These are phyloP conservation scores for Drechslerella dactyloides DNA, from an alignment of 2,329 filamentous ascomycete genomes.

Conservation along the genomic window DNA sequence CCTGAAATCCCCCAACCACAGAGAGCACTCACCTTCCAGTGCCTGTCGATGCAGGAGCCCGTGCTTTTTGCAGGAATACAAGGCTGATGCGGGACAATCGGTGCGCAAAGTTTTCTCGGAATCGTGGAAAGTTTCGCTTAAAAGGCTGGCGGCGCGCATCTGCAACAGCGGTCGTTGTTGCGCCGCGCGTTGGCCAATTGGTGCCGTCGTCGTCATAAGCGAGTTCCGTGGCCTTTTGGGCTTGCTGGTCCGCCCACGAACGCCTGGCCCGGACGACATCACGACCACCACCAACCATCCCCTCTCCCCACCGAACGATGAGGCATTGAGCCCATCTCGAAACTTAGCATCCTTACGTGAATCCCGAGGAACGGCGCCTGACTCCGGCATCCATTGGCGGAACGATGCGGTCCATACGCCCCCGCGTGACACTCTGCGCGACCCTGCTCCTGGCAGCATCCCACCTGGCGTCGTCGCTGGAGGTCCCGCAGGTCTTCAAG, in stretches of 20 bases:
- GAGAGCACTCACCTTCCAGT: not conserved
- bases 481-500: constrained; percentile 87
- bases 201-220: constrained; percentile 47
- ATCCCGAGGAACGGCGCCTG: constrained; percentile 7
- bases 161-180: constrained; percentile 43
- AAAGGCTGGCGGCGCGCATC: constrained; percentile 31
- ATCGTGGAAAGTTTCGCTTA: constrained; percentile 27
- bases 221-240: constrained; percentile 50
- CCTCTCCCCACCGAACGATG: constrained; percentile 28
- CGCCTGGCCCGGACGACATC: constrained; percentile 24
- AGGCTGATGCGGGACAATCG: not conserved
- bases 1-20: not conserved
- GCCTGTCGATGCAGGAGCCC: not conserved
- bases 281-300: constrained; percentile 14
- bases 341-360: constrained; percentile 13
- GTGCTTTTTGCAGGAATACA: not conserved
- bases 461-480: constrained; percentile 64
- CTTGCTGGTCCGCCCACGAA: constrained; percentile 4
- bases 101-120: not conserved
- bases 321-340: constrained; percentile 45
- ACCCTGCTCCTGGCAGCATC: constrained; percentile 48
- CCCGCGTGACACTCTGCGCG: constrained; percentile 50
- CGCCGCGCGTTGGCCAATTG: constrained; percentile 48
- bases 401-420: constrained; percentile 39
- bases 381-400: constrained; percentile 8